Percentiles rank a stretch among this genome's conserved stretches.
phyloP scores from a whole-genome alignment of 148 eudicot genomes.

The Beta vulgaris region DNA sequence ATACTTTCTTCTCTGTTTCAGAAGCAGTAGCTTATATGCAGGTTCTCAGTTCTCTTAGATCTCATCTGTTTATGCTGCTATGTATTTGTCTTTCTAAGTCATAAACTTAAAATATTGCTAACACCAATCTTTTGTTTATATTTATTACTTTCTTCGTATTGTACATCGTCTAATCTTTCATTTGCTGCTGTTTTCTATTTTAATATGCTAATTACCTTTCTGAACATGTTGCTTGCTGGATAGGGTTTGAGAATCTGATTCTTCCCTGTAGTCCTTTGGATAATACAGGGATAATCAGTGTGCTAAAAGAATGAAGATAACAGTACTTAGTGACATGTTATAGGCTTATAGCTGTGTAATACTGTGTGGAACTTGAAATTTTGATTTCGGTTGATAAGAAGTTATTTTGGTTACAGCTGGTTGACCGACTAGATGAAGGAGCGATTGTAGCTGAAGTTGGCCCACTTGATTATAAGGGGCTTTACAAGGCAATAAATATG shows the following conservation, averaged over 20 bases:
- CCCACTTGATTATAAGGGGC: constrained; percentile 93
- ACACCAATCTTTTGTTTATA: neutral
- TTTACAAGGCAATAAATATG: constrained; percentile 69
- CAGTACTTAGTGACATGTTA: neutral
- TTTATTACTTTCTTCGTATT: neutral
- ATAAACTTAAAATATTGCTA: neutral
- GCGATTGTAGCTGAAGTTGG: constrained; percentile 70
- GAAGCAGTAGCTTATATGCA: constrained; percentile 99
- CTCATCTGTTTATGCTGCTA: neutral
- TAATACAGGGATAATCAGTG: neutral
- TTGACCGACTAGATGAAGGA: constrained; percentile 92
- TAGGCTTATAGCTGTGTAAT: neutral
- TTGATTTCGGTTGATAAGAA: neutral
- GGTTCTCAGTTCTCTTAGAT: constrained; percentile 39
- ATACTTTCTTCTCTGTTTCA: constrained; percentile 91
- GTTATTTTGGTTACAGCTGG: constrained; percentile 55
- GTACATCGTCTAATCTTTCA: neutral
- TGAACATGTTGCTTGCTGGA: neutral
- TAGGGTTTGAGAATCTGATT: neutral
- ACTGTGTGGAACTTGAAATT: neutral
- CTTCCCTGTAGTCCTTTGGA: neutral
- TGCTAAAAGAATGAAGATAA: neutral
- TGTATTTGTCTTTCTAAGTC: neutral
- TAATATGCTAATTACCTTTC: neutral
- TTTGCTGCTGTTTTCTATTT: neutral